phyloP scores from a whole-genome alignment of 2,329 filamentous ascomycete genomes.

The Botrytis cinerea region DNA sequence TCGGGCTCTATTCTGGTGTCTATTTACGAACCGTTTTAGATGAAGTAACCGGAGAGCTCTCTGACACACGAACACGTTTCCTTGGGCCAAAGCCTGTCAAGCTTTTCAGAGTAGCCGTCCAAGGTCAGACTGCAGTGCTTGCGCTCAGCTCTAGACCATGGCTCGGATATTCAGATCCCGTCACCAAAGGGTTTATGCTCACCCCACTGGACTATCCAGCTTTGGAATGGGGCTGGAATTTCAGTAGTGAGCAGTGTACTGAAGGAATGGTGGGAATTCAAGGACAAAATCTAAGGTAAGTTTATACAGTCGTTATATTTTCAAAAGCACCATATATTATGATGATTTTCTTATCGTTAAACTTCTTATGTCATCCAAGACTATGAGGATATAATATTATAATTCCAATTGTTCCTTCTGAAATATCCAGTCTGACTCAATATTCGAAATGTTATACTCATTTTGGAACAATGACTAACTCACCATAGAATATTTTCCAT shows the following conservation, averaged over 20 bases:
- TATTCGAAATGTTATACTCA: constrained; percentile 7
- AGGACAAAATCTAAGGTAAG: constrained; percentile 81
- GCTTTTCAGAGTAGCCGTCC: constrained; percentile 86
- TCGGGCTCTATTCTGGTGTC: constrained; percentile 91
- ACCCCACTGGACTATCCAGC: constrained; percentile 87
- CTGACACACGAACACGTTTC: constrained; percentile 92
- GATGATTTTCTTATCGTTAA: constrained; percentile 50
- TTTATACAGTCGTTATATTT: constrained; percentile 35
- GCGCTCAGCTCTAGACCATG: constrained; percentile 93
- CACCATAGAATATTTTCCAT: constrained; percentile 80
- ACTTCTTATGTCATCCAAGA: constrained; percentile 42
- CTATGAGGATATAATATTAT: constrained; percentile 57
- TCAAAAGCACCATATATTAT: constrained; percentile 32
- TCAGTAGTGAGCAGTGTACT: constrained; percentile 90
- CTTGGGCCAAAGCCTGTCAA: constrained; percentile 87
- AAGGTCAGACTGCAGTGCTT: constrained; percentile 80
- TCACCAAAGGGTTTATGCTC: constrained; percentile 85
- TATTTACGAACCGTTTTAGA: constrained; percentile 95
- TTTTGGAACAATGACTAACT: constrained; percentile 42
- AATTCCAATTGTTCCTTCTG: constrained; percentile 98
- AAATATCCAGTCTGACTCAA: constrained; percentile 47
- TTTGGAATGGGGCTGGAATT: constrained; percentile 94
- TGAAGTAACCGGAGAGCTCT: constrained; percentile 92
- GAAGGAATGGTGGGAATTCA: constrained; percentile 95
- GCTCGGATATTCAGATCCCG: constrained; percentile 89